phyloP scores from a whole-genome alignment of 2,329 filamentous ascomycete species.

The Colletotrichum liaoningense region DNA sequence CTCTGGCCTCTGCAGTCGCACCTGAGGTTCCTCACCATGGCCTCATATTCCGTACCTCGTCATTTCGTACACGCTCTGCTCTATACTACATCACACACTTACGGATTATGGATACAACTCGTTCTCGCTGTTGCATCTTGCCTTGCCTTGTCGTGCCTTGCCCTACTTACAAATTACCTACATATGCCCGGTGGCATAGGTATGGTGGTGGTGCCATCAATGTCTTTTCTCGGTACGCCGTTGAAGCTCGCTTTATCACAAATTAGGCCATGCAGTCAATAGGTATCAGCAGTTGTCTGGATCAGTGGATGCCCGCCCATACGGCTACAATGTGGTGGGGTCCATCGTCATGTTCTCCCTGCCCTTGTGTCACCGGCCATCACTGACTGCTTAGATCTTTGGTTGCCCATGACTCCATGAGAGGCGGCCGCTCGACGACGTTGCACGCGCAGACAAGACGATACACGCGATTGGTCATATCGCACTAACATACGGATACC shows the following conservation, averaged over 20 bases:
- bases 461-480: background rate
- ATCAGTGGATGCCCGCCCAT: background rate
- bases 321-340: background rate
- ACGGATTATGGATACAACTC: too few species aligned
- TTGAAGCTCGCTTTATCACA: background rate
- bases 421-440: too few species aligned
- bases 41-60: too few species aligned
- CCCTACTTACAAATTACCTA: background rate
- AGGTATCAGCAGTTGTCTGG: background rate
- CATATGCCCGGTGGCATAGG: background rate
- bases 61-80: background rate
- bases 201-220: background rate
- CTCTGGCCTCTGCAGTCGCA: background rate
- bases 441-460: background rate
- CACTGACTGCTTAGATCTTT: background rate
- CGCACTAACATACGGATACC: background rate
- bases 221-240: background rate
- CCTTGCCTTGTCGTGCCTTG: background rate
- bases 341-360: background rate
- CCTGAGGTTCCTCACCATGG: background rate
- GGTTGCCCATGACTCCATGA: background rate
- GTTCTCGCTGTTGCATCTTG: too few species aligned
- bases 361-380: background rate
- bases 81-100: background rate
- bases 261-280: background rate